Percentiles rank a stretch among this genome's conserved stretches.
Evolutionary conservation across 73 alveolate species (phyloP).

Genomic region (Vitrella brassicaformis): DNA sequence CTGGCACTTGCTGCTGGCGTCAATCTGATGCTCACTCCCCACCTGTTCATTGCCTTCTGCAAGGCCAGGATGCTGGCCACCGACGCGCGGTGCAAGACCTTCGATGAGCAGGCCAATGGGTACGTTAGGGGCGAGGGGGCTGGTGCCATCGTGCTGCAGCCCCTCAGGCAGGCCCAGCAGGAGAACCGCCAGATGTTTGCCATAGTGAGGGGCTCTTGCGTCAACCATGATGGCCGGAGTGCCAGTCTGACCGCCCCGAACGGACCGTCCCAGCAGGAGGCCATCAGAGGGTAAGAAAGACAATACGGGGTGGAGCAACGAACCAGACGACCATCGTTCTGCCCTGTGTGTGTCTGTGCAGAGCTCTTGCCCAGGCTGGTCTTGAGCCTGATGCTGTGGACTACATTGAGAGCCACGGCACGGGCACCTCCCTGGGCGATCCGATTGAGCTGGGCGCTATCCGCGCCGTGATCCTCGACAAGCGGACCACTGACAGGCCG

Average conservation of each 20-base stretch:
- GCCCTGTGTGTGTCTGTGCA: too few relatives aligned
- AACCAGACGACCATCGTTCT: too few relatives aligned
- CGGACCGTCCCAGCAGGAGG: not conserved
- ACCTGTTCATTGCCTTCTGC: slow-evolving; percentile 20
- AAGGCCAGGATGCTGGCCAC: slow-evolving; percentile 28
- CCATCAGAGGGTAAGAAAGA: too few relatives aligned
- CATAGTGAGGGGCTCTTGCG: not conserved
- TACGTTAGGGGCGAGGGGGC: slow-evolving; percentile 29
- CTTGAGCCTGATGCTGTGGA: slow-evolving; percentile 2
- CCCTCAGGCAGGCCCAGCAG: not conserved
- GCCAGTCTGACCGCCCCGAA: not conserved
- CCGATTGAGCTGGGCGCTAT: too few relatives aligned
- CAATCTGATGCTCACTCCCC: not conserved
- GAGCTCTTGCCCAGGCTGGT: too few relatives aligned
- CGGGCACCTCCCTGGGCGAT: too few relatives aligned
- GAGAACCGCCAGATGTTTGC: not conserved
- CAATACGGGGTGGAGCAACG: too few relatives aligned
- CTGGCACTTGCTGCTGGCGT: not conserved
- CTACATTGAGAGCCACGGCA: slow-evolving; percentile 19
- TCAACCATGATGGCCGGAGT: not conserved
- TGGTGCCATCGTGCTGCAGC: slow-evolving; percentile 13
- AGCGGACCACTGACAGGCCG: slow-evolving; percentile 2
- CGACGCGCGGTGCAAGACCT: slow-evolving; percentile 31
- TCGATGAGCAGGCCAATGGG: slow-evolving; percentile 33
- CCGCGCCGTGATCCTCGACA: too few relatives aligned